Evolutionary conservation across 331 rosid species (phyloP), one percentile per base, ranked within the genome.

Genomic region (Saraca asoca): DNA sequence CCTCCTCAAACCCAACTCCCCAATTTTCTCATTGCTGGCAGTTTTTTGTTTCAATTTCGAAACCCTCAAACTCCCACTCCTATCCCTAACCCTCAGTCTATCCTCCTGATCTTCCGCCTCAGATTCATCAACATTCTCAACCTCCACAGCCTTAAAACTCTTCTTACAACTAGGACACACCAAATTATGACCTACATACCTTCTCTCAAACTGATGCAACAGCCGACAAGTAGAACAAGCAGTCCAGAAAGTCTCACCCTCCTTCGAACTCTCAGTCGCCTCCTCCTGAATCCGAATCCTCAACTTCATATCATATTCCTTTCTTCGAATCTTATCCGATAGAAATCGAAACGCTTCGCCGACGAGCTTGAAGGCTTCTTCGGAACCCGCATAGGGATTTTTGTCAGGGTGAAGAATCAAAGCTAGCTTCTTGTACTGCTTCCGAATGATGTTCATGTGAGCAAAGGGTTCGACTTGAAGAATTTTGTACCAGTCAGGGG

Each of bases 191-290:
- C 81, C 91, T 45, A 90, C 66, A 54, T 93, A 93, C 83, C 67
- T 89, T 73, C 81, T 85, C 77, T 89, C 88, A 48, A 93, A 93
- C 79, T 85, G 81, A 72, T 93, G 98, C 84, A 85, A 56, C 46
- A 89, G 80, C 55, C 81, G 80, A 72, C 98, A 93, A 48, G 82
- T 84, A 9, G 82, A 77, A 51, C 96, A 93, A 0, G 88, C 81
- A 0, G 95, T 93, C 96, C 96, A 90, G 70, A 89, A 93, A 7
- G 98, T 85, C 39, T 74, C 87, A 6, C 14, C 62, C 43, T 29
- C 58, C 24, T 51, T 53, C 58, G 58, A 20, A n/a, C 33, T 68
- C 66, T 24, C 45, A 2, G 57, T 73, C 42, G 78, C 74, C 71
- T 79, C 87, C 34, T 85, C 81, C 81, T 85, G 95, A 67, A 88